Conservation (phyloP, 2,329 filamentous ascomycete species). For the Echinosphaeria canescens region DNA sequence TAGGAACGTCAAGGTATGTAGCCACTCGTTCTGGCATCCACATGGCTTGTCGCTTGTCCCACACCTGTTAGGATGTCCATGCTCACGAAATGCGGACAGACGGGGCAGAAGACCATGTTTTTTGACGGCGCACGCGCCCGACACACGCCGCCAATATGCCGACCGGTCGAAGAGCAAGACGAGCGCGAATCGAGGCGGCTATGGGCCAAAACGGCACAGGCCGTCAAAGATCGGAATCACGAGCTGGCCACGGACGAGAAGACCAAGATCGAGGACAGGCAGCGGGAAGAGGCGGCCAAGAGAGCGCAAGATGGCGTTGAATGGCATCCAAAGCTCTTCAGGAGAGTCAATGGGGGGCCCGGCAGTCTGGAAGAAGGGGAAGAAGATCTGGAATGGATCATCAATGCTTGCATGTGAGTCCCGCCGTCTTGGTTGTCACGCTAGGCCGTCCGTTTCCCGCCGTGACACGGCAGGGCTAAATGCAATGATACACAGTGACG, state of each 20-base stretch:
- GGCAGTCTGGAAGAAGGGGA: constrained; percentile 59
- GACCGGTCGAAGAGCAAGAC: constrained; percentile 69
- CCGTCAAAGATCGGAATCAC: constrained; percentile 71
- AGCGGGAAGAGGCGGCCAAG: constrained; percentile 70
- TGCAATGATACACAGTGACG: constrained; percentile 23
- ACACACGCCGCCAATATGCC: constrained; percentile 48
- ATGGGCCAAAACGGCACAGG: constrained; percentile 64
- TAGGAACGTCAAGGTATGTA: constrained; percentile 61
- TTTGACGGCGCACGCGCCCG: constrained; percentile 71
- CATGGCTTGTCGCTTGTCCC: too few relatives aligned
- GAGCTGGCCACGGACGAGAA: constrained; percentile 85
- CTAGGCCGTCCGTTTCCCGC: neutral
- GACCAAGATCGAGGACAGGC: constrained; percentile 83
- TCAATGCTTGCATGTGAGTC: constrained; percentile 65
- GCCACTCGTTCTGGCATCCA: too few relatives aligned
- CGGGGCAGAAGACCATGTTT: constrained; percentile 69
- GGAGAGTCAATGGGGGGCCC: constrained; percentile 46
- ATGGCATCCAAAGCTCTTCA: constrained; percentile 78
- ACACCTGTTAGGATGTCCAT: too few relatives aligned
- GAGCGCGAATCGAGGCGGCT: constrained; percentile 78
- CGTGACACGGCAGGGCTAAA: neutral
- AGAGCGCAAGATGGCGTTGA: constrained; percentile 60
- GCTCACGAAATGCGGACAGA: too few relatives aligned
- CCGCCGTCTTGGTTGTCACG: neutral
- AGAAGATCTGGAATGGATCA: constrained; percentile 87